phyloP scores from a whole-genome alignment of 164 flowering plant species.

The Liquidambar formosana region DNA sequence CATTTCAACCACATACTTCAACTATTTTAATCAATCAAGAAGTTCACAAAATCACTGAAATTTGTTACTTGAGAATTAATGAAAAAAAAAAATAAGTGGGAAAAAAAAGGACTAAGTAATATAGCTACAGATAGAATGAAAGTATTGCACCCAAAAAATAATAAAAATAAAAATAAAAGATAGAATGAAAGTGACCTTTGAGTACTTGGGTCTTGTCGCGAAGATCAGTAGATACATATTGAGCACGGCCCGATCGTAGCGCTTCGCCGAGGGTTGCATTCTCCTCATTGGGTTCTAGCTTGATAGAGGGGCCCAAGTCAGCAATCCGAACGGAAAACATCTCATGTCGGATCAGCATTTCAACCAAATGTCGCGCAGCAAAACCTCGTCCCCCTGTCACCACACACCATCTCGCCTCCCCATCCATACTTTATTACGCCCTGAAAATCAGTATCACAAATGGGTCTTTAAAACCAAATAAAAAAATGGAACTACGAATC shows the following conservation, averaged over 20 bases:
- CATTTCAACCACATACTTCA: too few relatives aligned
- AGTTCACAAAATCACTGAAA: too few relatives aligned
- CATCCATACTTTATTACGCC: conserved; percentile 24
- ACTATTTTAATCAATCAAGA: too few relatives aligned
- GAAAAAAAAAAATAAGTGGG: background rate
- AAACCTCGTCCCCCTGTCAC: conserved; percentile 98
- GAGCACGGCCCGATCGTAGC: conserved; percentile 60
- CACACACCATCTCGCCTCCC: conserved; percentile 67
- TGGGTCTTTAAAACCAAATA: too few relatives aligned
- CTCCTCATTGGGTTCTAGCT: conserved; percentile 64
- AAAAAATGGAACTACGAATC: too few relatives aligned
- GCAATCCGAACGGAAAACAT: conserved; percentile 68
- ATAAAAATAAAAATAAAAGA: too few relatives aligned
- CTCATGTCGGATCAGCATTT: conserved; percentile 62
- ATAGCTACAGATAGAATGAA: background rate
- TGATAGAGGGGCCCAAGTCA: conserved; percentile 67
- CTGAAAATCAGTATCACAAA: too few relatives aligned
- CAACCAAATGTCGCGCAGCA: conserved; percentile 90
- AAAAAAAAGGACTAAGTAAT: background rate
- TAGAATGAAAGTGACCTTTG: conserved; percentile 43
- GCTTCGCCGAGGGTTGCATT: conserved; percentile 71
- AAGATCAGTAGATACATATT: conserved; percentile 76
- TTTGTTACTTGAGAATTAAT: too few relatives aligned
- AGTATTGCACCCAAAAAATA: too few relatives aligned
- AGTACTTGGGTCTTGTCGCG: conserved; percentile 73